Conservation (phyloP, 2,329 filamentous ascomycete genomes). For the Sphaerostilbella broomeana region DNA sequence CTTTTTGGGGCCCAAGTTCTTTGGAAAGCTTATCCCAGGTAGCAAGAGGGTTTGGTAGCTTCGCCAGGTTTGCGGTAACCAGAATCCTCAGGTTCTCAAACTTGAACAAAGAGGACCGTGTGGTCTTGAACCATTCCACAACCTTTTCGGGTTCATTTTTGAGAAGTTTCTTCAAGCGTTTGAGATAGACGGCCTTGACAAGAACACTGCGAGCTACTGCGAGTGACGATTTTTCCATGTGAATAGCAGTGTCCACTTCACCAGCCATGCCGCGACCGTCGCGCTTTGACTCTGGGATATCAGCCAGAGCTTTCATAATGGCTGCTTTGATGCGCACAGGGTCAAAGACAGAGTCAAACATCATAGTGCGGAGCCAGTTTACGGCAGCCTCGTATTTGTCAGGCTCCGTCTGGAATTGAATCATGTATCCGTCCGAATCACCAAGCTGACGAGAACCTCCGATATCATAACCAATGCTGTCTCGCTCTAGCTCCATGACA, state of each 20-base stretch:
- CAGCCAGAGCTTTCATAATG: slow-evolving; percentile 76
- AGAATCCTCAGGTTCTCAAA: slow-evolving; percentile 81
- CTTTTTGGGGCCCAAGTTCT: slow-evolving; percentile 31
- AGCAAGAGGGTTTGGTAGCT: slow-evolving; percentile 66
- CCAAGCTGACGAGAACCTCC: slow-evolving; percentile 61
- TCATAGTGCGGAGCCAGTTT: slow-evolving; percentile 75
- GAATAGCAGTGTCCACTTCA: slow-evolving; percentile 68
- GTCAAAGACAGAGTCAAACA: slow-evolving; percentile 87
- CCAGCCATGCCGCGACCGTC: slow-evolving; percentile 64
- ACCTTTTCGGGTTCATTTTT: slow-evolving; percentile 69
- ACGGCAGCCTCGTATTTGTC: slow-evolving; percentile 81
- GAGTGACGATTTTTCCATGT: slow-evolving; percentile 70
- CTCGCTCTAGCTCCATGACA: slow-evolving; percentile 81
- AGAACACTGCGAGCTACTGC: slow-evolving; percentile 73
- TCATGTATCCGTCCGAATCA: slow-evolving; percentile 73
- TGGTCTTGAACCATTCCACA: slow-evolving; percentile 67
- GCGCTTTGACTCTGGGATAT: slow-evolving; percentile 87
- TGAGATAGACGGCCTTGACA: slow-evolving; percentile 81
- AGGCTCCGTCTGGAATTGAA: slow-evolving; percentile 79
- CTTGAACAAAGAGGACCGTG: slow-evolving; percentile 70
- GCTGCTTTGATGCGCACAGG: slow-evolving; percentile 55
- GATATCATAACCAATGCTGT: slow-evolving; percentile 79
- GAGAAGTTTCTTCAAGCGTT: slow-evolving; percentile 74
- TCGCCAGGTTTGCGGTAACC: slow-evolving; percentile 72
- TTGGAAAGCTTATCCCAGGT: slow-evolving; percentile 60